phyloP scores from a whole-genome alignment of 441 rosid genomes.

The Metrosideros polymorpha region DNA sequence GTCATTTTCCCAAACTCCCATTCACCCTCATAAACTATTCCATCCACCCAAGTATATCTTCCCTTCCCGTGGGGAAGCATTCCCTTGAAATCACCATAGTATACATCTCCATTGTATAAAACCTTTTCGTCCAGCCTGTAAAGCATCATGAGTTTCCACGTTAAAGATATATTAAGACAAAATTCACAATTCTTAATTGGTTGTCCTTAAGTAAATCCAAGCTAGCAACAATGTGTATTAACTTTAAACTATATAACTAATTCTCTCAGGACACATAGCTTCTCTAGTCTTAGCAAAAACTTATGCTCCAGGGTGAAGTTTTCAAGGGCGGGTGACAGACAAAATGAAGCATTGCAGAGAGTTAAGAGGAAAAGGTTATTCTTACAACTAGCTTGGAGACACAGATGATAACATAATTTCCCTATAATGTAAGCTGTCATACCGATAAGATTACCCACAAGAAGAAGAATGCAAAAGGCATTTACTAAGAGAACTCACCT shows the following conservation, averaged over 20 bases:
- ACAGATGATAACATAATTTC: neutral
- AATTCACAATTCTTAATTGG: neutral
- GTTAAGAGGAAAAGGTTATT: neutral
- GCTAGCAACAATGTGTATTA: neutral
- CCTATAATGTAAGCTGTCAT: neutral
- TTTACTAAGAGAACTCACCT: neutral
- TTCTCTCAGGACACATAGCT: neutral
- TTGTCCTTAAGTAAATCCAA: neutral
- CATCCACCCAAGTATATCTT: conserved; percentile 63
- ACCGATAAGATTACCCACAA: neutral
- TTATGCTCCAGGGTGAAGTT: neutral
- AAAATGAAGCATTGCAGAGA: neutral
- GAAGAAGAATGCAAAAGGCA: neutral
- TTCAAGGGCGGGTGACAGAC: neutral
- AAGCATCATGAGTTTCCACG: neutral
- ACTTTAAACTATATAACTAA: neutral
- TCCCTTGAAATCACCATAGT: conserved; percentile 53
- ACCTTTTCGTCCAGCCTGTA: conserved; percentile 38
- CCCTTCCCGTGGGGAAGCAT: conserved; percentile 73
- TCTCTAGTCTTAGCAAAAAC: neutral
- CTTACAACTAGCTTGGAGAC: neutral
- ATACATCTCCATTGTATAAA: conserved; percentile 66
- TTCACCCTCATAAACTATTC: conserved; percentile 70
- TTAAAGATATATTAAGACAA: neutral
- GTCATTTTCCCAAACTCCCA: conserved; percentile 92